Percentiles rank a stretch among this genome's conserved stretches.
Evolutionary conservation across 495 filamentous ascomycete genomes (phyloP).

Genomic region (Penicillium atrosanguineum): DNA sequence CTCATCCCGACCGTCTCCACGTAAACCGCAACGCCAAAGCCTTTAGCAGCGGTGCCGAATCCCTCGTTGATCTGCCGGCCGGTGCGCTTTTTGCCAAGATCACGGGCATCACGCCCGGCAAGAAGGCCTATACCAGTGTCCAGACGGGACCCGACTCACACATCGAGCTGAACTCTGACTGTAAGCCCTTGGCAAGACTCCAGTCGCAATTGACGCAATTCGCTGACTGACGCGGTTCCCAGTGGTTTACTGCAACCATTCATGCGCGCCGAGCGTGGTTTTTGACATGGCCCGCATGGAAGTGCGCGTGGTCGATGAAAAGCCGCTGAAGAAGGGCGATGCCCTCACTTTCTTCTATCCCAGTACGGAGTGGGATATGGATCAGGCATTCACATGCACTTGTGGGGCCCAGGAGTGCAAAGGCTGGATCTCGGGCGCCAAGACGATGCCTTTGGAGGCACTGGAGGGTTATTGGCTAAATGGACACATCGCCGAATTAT

Average conservation of each 20-base stretch:
- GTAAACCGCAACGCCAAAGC: slow-evolving; percentile 38
- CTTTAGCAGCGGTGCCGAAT: slow-evolving; percentile 62
- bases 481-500: slow-evolving; percentile 31
- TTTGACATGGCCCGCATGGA: slow-evolving; percentile 67
- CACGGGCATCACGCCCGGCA: slow-evolving; percentile 51
- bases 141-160: slow-evolving; percentile 61
- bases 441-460: slow-evolving; percentile 24
- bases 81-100: slow-evolving; percentile 58
- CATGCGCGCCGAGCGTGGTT: slow-evolving; percentile 63
- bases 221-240: not conserved
- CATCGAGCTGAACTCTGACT: slow-evolving; percentile 71
- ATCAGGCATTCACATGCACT: slow-evolving; percentile 66
- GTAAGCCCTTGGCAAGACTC: not conserved
- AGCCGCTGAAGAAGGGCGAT: slow-evolving; percentile 55
- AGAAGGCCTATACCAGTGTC: slow-evolving; percentile 67
- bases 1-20: slow-evolving; percentile 36
- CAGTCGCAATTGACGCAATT: not conserved
- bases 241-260: slow-evolving; percentile 73
- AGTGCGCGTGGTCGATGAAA: slow-evolving; percentile 56
- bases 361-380: slow-evolving; percentile 73
- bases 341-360: slow-evolving; percentile 79
- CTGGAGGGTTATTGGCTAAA: slow-evolving; percentile 41
- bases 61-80: slow-evolving; percentile 58
- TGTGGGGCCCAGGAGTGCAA: slow-evolving; percentile 48
- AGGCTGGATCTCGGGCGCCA: slow-evolving; percentile 36